A percentile compares a stretch with the other conserved stretches of the same genome.
Conservation (phyloP, 2,329 filamentous ascomycete genomes). For the Polychaeton citri region DNA sequence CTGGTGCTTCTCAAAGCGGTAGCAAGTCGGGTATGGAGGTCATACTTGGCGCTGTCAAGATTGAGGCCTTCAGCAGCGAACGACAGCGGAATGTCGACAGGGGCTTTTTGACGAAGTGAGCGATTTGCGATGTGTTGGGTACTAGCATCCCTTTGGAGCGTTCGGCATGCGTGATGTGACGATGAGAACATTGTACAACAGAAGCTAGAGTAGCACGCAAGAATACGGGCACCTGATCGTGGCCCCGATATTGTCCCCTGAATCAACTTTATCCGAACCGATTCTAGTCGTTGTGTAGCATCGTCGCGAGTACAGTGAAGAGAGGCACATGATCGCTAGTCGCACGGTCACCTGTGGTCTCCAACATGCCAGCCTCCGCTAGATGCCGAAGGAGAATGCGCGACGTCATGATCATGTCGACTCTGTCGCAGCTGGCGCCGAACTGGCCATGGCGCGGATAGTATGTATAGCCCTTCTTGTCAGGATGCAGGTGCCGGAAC, state of each 20-base stretch:
- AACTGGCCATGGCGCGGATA: slow-evolving; percentile 31
- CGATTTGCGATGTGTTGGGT: too few species aligned
- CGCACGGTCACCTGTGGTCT: slow-evolving; percentile 32
- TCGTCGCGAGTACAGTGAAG: too few species aligned
- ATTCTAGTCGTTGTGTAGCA: too few species aligned
- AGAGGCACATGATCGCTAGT: slow-evolving; percentile 43
- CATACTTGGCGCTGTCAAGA: slow-evolving; percentile 17
- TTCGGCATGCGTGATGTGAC: too few species aligned
- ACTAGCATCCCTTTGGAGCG: too few species aligned
- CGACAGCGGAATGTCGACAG: slow-evolving; percentile 12
- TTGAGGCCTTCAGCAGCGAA: slow-evolving; percentile 16
- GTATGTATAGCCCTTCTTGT: slow-evolving; percentile 36
- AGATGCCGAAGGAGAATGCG: slow-evolving; percentile 24
- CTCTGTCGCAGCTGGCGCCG: slow-evolving; percentile 40
- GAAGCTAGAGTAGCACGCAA: too few species aligned
- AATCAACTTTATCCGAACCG: too few species aligned
- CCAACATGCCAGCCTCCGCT: slow-evolving; percentile 26
- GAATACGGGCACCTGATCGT: too few species aligned
- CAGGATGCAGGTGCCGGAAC: slow-evolving; percentile 32
- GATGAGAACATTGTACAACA: too few species aligned
- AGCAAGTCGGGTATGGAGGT: slow-evolving; percentile 13
- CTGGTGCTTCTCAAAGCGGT: slow-evolving; percentile 7
- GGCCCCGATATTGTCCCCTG: too few species aligned
- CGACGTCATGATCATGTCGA: slow-evolving; percentile 39
- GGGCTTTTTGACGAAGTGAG: slow-evolving; percentile 13